Evolutionary conservation across 768 basidiomycete genomes (phyloP).

Genomic region (Amanita inopinata): DNA sequence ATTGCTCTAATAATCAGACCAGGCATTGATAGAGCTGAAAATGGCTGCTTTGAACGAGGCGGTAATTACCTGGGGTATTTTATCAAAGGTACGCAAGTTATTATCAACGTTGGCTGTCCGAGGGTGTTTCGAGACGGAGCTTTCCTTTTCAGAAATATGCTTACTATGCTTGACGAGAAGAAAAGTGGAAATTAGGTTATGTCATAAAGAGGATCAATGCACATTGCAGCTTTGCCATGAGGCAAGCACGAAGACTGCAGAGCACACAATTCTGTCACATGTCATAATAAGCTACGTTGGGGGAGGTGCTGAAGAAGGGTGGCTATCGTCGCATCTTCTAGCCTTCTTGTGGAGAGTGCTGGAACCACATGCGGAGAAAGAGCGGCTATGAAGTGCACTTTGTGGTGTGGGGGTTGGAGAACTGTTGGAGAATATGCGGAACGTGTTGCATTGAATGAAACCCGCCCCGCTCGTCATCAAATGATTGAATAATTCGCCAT

Average conservation of each 20-base stretch:
- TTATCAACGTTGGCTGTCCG: conserved; percentile 1
- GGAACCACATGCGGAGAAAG: conserved; percentile 3
- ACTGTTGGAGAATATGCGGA: not conserved
- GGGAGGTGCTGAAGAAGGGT: conserved; percentile 1
- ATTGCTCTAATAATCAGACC: conserved; percentile 1
- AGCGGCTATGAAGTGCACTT: not conserved
- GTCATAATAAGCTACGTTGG: conserved; percentile 6
- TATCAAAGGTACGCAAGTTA: not conserved
- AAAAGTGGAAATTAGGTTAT: conserved; percentile 5
- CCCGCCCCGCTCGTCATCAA: no score
- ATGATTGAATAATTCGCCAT: no score
- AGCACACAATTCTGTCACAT: not conserved
- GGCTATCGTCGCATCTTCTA: not conserved
- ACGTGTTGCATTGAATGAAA: no score
- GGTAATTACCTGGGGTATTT: conserved; percentile 4
- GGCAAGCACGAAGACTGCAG: not conserved
- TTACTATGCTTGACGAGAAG: conserved; percentile 1
- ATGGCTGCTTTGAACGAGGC: not conserved
- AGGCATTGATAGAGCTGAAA: not conserved
- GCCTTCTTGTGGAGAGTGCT: not conserved
- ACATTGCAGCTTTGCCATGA: conserved; percentile 5
- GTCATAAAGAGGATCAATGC: conserved; percentile 4
- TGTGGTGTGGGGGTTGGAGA: not conserved
- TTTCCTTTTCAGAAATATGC: conserved; percentile 1
- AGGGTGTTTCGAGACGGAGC: not conserved